A percentile compares a stretch with the other conserved stretches of the same genome.
These are phyloP conservation scores for Vanderwaltozyma verrucispora DNA, from an alignment of 805 yeast species.

Conservation along the genomic window DNA sequence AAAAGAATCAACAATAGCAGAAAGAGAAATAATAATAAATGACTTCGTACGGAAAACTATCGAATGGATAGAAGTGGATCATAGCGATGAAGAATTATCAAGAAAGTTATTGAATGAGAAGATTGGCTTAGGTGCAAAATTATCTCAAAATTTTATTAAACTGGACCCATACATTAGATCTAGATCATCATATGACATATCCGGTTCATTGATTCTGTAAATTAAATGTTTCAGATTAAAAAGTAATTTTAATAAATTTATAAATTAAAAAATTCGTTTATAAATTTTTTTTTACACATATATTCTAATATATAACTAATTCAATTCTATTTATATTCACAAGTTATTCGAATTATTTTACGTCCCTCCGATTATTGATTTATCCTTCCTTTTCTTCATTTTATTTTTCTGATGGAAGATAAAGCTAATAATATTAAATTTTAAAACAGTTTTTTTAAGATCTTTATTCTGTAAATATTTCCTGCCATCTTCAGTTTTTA, in stretches of 20 bases:
- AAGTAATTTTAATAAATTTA: too few relatives aligned
- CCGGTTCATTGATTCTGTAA: conserved; percentile 37
- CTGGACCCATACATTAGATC: conserved; percentile 79
- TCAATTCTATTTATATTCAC: neutral
- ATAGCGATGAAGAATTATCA: conserved; percentile 38
- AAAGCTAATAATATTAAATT: conserved; percentile 39
- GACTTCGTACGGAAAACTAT: conserved; percentile 55
- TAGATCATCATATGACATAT: conserved; percentile 69
- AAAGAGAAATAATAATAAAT: conserved; percentile 45
- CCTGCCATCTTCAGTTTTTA: conserved; percentile 28
- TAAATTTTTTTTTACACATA: neutral
- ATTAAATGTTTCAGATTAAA: too few relatives aligned
- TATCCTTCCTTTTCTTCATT: neutral
- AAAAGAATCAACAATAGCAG: conserved; percentile 35
- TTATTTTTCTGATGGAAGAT: conserved; percentile 10
- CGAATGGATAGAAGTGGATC: conserved; percentile 52
- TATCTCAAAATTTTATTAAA: conserved; percentile 53
- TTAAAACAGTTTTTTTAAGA: conserved; percentile 46
- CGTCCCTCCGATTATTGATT: too few relatives aligned
- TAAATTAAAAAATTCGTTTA: too few relatives aligned
- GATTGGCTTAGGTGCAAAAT: conserved; percentile 38
- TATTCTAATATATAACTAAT: neutral
- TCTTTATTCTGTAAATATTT: conserved; percentile 33
- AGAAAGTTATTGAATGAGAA: conserved; percentile 43
- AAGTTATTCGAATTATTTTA: too few relatives aligned